phyloP scores from a whole-genome alignment of 768 basidiomycete genomes.

The Amanita rubescens region DNA sequence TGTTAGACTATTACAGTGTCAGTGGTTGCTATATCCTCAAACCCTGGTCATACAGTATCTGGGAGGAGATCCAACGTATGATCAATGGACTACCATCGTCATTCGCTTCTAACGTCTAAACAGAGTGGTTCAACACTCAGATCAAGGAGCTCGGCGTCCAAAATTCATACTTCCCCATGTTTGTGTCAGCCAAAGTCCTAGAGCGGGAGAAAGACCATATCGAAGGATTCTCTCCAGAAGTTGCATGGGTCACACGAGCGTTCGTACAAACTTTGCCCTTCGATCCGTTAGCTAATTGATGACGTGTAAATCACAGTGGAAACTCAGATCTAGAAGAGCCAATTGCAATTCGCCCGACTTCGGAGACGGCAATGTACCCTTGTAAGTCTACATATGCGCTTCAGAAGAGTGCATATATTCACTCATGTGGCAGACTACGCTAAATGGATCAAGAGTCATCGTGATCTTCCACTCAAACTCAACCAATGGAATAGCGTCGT shows the following conservation, averaged over 20 bases:
- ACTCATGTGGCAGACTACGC: slow-evolving; percentile 65
- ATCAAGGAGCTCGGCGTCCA: slow-evolving; percentile 95
- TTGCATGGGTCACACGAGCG: slow-evolving; percentile 99
- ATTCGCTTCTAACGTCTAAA: not conserved
- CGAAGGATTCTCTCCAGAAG: slow-evolving; percentile 98
- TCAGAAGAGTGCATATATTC: not conserved
- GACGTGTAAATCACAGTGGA: slow-evolving; percentile 58
- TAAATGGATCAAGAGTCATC: slow-evolving; percentile 97
- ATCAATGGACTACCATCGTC: not conserved
- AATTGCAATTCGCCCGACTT: slow-evolving; percentile 96
- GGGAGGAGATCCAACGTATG: slow-evolving; percentile 91
- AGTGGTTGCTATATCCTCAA: slow-evolving; percentile 98
- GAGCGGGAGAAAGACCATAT: slow-evolving; percentile 98
- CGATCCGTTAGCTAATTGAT: not conserved
- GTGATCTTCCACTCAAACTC: slow-evolving; percentile 93
- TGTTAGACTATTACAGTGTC: slow-evolving; percentile 99
- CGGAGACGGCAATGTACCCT: slow-evolving; percentile 99
- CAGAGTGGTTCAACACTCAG: slow-evolving; percentile 88
- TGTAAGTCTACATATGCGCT: slow-evolving; percentile 42
- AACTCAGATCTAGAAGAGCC: slow-evolving; percentile 92
- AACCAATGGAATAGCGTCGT: slow-evolving; percentile 99
- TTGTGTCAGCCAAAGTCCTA: slow-evolving; percentile 85
- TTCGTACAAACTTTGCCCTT: slow-evolving; percentile 33
- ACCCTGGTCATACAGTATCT: slow-evolving; percentile 96
- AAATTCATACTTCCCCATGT: slow-evolving; percentile 99